phyloP scores from a whole-genome alignment of 441 rosid genomes.

The Populus hybrid region DNA sequence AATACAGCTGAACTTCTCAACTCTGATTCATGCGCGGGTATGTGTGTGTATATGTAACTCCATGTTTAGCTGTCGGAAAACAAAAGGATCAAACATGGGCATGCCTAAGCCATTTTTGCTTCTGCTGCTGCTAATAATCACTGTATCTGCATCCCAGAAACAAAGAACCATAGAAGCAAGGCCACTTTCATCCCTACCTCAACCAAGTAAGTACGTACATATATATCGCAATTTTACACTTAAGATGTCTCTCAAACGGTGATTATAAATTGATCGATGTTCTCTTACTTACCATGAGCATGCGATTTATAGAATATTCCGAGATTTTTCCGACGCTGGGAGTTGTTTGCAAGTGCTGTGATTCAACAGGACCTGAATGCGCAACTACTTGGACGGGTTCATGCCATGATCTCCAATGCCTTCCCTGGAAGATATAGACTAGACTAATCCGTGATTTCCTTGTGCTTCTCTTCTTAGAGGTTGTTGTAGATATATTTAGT shows the following conservation, averaged over 20 bases:
- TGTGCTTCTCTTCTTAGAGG: too few relatives aligned
- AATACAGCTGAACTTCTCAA: not conserved
- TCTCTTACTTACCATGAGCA: not conserved
- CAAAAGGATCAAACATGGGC: constrained; percentile 15
- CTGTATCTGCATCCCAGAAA: not conserved
- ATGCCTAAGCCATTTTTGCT: constrained; percentile 16
- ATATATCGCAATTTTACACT: not conserved
- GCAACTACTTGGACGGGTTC: constrained; percentile 36
- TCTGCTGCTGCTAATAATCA: constrained; percentile 22
- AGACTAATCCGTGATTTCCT: too few relatives aligned
- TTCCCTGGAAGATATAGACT: constrained; percentile 39
- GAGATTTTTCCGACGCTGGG: constrained; percentile 41
- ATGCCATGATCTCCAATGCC: constrained; percentile 42
- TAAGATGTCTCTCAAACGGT: not conserved
- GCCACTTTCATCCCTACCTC: constrained; percentile 22
- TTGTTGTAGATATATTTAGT: too few relatives aligned
- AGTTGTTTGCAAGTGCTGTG: constrained; percentile 51
- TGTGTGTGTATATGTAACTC: not conserved
- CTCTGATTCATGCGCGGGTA: not conserved
- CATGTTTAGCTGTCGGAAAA: not conserved
- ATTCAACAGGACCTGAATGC: constrained; percentile 34
- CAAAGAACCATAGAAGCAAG: constrained; percentile 30
- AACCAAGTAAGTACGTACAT: constrained; percentile 24
- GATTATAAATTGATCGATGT: not conserved
- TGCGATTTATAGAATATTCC: constrained; percentile 23